phyloP scores from a whole-genome alignment of 805 yeast genomes.

The Metschnikowia orientalis region DNA sequence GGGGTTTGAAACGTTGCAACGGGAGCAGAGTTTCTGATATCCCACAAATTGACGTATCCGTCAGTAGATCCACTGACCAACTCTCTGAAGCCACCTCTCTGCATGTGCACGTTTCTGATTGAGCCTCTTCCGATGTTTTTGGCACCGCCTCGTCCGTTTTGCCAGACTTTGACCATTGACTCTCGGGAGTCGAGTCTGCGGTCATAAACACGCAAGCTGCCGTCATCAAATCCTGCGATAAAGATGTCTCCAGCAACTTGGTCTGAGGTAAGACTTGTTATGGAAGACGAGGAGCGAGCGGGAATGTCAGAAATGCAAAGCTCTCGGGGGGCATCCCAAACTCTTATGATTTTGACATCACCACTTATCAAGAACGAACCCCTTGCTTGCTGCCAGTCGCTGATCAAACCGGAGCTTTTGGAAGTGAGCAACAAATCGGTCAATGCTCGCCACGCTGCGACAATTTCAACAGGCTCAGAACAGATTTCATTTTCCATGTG shows the following conservation, averaged over 20 bases:
- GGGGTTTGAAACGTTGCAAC: slow-evolving; percentile 61
- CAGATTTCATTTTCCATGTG: slow-evolving; percentile 33
- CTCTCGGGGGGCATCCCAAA: slow-evolving; percentile 98
- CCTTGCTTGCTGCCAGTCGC: slow-evolving; percentile 96
- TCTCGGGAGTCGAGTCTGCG: slow-evolving; percentile 80
- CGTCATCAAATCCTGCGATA: slow-evolving; percentile 91
- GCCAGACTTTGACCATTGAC: slow-evolving; percentile 83
- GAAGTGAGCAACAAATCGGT: slow-evolving; percentile 80
- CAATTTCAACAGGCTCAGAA: slow-evolving; percentile 46
- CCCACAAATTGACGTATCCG: slow-evolving; percentile 88
- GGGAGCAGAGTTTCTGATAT: slow-evolving; percentile 70
- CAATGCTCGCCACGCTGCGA: slow-evolving; percentile 90
- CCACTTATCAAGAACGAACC: slow-evolving; percentile 92
- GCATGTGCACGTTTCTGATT: slow-evolving; percentile 84
- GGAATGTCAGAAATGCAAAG: slow-evolving; percentile 83
- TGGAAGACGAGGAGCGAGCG: slow-evolving; percentile 83
- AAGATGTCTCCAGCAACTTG: slow-evolving; percentile 91
- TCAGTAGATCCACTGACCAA: slow-evolving; percentile 77
- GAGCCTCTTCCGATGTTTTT: slow-evolving; percentile 44
- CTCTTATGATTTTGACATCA: slow-evolving; percentile 82
- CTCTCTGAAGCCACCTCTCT: slow-evolving; percentile 93
- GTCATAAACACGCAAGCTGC: slow-evolving; percentile 84
- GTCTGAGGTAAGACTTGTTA: slow-evolving; percentile 86
- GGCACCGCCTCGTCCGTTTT: slow-evolving; percentile 24
- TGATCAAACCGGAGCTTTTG: slow-evolving; percentile 73